Conservation (phyloP, 257 asterid species). For the Lithospermum erythrorhizon region DNA sequence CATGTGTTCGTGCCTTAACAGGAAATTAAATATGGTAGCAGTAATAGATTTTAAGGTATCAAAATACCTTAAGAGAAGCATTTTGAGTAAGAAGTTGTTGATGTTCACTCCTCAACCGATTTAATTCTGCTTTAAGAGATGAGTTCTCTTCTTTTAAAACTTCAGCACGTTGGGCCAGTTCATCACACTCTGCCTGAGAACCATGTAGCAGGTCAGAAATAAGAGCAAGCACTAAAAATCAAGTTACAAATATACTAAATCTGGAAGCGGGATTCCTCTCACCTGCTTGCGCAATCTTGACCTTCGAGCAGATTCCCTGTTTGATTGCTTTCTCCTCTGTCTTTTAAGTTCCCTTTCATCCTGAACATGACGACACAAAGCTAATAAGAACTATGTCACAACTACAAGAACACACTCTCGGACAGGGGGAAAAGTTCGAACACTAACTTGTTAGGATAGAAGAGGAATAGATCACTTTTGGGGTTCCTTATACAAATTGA, state of each 20-base stretch:
- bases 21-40: background rate
- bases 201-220: conserved; percentile 10
- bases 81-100: conserved; percentile 73
- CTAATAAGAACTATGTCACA: background rate
- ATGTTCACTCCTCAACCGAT: conserved; percentile 55
- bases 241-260: background rate
- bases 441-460: too few species aligned
- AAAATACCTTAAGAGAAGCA: conserved; percentile 74
- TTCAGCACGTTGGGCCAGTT: conserved; percentile 81
- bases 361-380: conserved; percentile 26
- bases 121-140: conserved; percentile 70
- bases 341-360: conserved; percentile 83
- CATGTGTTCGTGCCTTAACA: background rate
- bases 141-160: conserved; percentile 67
- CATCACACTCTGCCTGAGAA: conserved; percentile 91
- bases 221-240: conserved; percentile 5
- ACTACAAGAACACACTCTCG: too few species aligned
- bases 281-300: conserved; percentile 90
- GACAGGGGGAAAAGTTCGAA: too few species aligned
- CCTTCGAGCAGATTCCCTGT: conserved; percentile 82
- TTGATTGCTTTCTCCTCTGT: conserved; percentile 79
- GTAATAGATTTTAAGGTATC: background rate
- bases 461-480: too few species aligned
- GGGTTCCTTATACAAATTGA: too few species aligned
- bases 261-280: conserved; percentile 1